Evolutionary conservation across 768 basidiomycete genomes (phyloP), one percentile per base, ranked within the genome.

Genomic region (Cyclocybe cylindracea): DNA sequence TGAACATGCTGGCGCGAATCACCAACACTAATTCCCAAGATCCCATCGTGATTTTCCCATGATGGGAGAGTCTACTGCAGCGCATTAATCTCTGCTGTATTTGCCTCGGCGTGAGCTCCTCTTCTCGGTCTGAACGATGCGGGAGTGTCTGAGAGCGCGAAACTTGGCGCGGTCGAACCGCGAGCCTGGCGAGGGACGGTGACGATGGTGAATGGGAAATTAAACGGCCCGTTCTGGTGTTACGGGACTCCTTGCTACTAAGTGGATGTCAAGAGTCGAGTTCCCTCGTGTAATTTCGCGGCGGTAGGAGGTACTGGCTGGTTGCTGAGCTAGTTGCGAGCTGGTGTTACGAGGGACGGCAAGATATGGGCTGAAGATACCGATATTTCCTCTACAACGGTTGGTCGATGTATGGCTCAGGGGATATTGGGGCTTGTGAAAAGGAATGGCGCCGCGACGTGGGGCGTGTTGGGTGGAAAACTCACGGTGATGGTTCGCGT

Each of bases 1-100:
- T 14, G 31, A n/a, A 16, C 9, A 46, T 10, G 9, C 4, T 43
- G 18, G 16, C 10, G n/a, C 32, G n/a, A 29, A 67, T 57, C 64
- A 79, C 87, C 89, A 47, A 90, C 74, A 40, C 78, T 83, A 43
- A 91, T 76, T 11, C 84, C 76, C 49, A 87, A 65, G 2, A 85
- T 80, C n/a, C 90, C 90, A 92, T 48, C 83, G 19, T 78, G 74
- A 92, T 74, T 46, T 79, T 24, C 60, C 60, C 10, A 82, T 14
- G 77, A 79, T 29, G n/a, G 75, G 76, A 2, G 66, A 59, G 14
- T 83, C 72, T 36, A 89, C 74, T 5, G 72, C 10, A 87, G 70
- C 7, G 72, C 69, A 41, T 72, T 63, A 4, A 74, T 51, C 43
- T 77, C 75, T 7, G 66, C 39, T 63, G 66, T 33, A 69, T 63